Percentiles rank a stretch among this genome's conserved stretches.
Evolutionary conservation across 2,329 filamentous ascomycete genomes (phyloP).

Genomic region (Penicillium sp.): DNA sequence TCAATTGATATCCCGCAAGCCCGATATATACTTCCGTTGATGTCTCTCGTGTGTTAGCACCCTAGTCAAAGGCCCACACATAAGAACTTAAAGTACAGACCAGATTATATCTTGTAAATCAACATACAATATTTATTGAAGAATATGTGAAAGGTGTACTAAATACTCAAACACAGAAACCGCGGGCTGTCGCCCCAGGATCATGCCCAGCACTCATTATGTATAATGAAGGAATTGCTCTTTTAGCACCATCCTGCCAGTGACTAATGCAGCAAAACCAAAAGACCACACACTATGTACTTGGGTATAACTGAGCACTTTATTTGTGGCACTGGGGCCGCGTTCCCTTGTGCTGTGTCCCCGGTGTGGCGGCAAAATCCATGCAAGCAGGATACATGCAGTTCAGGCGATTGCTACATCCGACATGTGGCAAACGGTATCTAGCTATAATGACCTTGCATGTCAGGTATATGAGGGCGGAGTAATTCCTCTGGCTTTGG

Average conservation of each 20-base stretch:
- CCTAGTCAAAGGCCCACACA: background rate
- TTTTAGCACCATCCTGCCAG: no score
- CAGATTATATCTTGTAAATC: background rate
- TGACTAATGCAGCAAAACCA: background rate
- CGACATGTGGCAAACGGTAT: conserved; percentile 1
- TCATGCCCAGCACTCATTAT: background rate
- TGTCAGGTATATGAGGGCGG: background rate
- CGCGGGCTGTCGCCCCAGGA: background rate
- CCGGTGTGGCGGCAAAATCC: background rate
- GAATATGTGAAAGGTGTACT: background rate
- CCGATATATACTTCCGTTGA: background rate
- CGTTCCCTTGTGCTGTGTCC: background rate
- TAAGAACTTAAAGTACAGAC: background rate
- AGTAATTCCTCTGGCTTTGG: background rate
- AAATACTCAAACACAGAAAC: background rate
- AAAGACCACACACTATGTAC: background rate
- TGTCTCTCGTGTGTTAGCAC: background rate
- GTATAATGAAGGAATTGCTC: background rate
- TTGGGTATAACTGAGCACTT: background rate
- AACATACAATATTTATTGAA: background rate
- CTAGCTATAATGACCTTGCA: background rate
- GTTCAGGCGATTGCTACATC: background rate
- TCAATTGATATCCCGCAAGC: background rate
- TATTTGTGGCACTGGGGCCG: background rate
- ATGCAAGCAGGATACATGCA: conserved; percentile 6